Evolutionary conservation across 208 protist species (phyloP), one percentile per base, ranked within the genome.

Genomic region (Trypanosoma avium): DNA sequence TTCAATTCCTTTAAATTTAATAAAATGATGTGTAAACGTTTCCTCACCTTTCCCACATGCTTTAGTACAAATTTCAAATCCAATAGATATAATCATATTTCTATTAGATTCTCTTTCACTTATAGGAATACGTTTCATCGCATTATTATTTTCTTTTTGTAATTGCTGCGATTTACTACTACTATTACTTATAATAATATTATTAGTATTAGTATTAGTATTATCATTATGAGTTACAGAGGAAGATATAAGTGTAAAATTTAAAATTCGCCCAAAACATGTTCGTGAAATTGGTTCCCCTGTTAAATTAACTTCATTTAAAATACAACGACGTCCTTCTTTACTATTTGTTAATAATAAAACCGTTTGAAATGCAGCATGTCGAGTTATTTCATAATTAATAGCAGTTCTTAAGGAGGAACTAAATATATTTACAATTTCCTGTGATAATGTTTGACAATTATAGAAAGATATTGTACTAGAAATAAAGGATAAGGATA

Each of bases 241-340:
- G n/a, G n/a, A n/a, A n/a, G n/a, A n/a, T n/a, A n/a, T 67, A 36
- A 92, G 65, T 26, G 81, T 88, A 30, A 88, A 36, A 3, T 67
- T 73, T 22, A 93, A 49, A 10, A 90, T 57, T 43, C 86, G 80
- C 5, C 86, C 86, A 64, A 93, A 93, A 49, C 71, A 62, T n/a
- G 65, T 86, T 4, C 86, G 86, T 3, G 71, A 60, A 21, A 86
- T 56, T 8, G 83, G 80, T 22, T 90, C 83, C 0, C 83, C 82
- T 1, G 71, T 49, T 27, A 50, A 53, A 26, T 56, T 60, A 10
- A 87, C 84, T 47, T 93, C 87, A 4, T 81, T 70, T 35, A 93
- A 61, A 19, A 93, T 59, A 57, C 66, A 80, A 17, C 63, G 69
- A 26, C 79, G 73, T 3, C 87, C 87, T 52, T 86, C 76, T 4